phyloP scores from a whole-genome alignment of 2,329 filamentous ascomycete species.

The Emericellopsis cladophorae region DNA sequence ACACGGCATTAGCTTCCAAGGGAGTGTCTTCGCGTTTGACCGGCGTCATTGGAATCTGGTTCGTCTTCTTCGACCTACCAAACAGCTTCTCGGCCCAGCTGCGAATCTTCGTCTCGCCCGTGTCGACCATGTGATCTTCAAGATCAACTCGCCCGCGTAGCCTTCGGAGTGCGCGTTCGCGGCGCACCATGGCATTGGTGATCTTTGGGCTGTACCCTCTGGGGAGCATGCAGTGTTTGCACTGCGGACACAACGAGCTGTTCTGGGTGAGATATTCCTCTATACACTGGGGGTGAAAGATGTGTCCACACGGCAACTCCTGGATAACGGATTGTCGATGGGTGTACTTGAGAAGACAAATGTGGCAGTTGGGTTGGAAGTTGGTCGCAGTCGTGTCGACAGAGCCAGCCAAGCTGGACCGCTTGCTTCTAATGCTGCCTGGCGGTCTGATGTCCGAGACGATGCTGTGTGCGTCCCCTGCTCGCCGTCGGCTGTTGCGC shows the following conservation, averaged over 20 bases:
- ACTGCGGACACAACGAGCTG: slow-evolving; percentile 82
- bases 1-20: too few species aligned
- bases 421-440: slow-evolving; percentile 22
- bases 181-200: slow-evolving; percentile 76
- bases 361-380: slow-evolving; percentile 75
- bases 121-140: slow-evolving; percentile 22
- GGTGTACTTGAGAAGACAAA: slow-evolving; percentile 75
- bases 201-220: slow-evolving; percentile 52
- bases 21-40: slow-evolving; percentile 5
- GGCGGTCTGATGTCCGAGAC: slow-evolving; percentile 11
- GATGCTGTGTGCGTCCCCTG: slow-evolving; percentile 14
- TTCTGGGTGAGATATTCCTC: slow-evolving; percentile 68
- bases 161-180: slow-evolving; percentile 57
- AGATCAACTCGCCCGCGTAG: slow-evolving; percentile 40
- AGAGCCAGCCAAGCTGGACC: slow-evolving; percentile 19
- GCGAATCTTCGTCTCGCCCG: slow-evolving; percentile 19
- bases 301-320: slow-evolving; percentile 80
- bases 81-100: slow-evolving; percentile 23
- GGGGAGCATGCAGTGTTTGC: slow-evolving; percentile 74
- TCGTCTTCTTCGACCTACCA: slow-evolving; percentile 8
- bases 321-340: slow-evolving; percentile 60
- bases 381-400: slow-evolving; percentile 34
- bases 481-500: slow-evolving; percentile 16
- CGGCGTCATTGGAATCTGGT: slow-evolving; percentile 13
- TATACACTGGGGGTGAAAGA: slow-evolving; percentile 88